phyloP scores from a whole-genome alignment of 352 stramenopile species.

The Phytopythium aichiense region DNA sequence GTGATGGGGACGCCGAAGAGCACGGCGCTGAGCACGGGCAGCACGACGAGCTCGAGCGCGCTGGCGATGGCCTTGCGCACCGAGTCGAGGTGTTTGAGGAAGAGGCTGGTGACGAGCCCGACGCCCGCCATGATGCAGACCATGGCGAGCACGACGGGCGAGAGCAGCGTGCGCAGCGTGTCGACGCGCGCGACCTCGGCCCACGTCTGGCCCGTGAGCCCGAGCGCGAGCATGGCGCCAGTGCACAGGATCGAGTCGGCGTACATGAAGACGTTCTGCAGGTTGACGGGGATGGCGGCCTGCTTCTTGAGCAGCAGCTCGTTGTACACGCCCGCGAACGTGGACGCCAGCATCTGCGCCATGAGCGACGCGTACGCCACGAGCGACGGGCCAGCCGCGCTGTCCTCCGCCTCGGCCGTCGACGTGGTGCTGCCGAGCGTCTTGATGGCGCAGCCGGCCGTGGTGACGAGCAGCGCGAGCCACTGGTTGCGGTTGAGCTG shows the following conservation, averaged over 20 bases:
- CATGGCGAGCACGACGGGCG: constrained; percentile 69
- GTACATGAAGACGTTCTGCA: constrained; percentile 88
- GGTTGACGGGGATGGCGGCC: constrained; percentile 56
- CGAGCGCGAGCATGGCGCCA: constrained; percentile 54
- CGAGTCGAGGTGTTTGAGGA: constrained; percentile 78
- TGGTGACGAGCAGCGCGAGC: constrained; percentile 66
- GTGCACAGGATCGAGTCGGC: constrained; percentile 76
- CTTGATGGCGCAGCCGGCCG: constrained; percentile 74
- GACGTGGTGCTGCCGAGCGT: constrained; percentile 38
- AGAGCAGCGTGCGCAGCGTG: constrained; percentile 64
- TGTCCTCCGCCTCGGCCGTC: constrained; percentile 5
- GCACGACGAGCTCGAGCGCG: constrained; percentile 67
- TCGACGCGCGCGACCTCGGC: constrained; percentile 37
- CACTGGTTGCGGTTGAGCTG: constrained; percentile 74
- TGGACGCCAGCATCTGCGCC: constrained; percentile 77
- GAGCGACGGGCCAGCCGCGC: constrained; percentile 16
- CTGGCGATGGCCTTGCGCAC: constrained; percentile 78
- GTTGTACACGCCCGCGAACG: constrained; percentile 83
- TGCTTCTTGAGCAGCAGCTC: constrained; percentile 81
- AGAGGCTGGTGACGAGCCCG: constrained; percentile 76
- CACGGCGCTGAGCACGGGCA: constrained; percentile 56
- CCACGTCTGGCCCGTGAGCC: constrained; percentile 67
- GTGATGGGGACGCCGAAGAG: constrained; percentile 64
- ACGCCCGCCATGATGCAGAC: constrained; percentile 84
- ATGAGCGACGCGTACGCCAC: constrained; percentile 58